Conservation (phyloP, 1,284 basidiomycete species). For the Ganoderma boninense region DNA sequence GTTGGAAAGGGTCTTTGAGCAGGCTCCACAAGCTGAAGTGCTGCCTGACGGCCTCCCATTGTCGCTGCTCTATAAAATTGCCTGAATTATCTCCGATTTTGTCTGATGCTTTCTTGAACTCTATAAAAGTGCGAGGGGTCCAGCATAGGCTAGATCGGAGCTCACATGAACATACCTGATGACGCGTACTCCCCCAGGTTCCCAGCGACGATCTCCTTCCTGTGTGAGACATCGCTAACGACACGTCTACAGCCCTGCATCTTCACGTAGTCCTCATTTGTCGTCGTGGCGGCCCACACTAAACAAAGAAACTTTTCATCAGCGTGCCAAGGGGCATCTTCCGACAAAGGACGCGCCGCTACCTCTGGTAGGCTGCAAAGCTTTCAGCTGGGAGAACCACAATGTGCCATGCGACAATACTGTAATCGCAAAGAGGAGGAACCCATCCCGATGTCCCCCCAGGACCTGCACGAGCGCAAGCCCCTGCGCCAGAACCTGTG, state of each 20-base stretch:
- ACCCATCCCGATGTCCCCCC: constrained; percentile 67
- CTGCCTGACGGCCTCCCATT: neutral
- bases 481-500: constrained; percentile 67
- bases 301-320: neutral
- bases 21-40: neutral
- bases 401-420: constrained; percentile 43
- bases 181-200: constrained; percentile 60
- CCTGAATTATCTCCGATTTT: neutral
- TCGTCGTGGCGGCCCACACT: constrained; percentile 82
- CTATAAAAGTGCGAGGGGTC: neutral
- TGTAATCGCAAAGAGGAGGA: constrained; percentile 63
- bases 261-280: constrained; percentile 64
- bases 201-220: constrained; percentile 79
- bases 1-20: neutral
- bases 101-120: constrained; percentile 7
- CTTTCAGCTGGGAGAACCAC: constrained; percentile 28
- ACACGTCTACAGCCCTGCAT: constrained; percentile 71
- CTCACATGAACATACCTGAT: neutral
- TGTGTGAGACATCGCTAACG: constrained; percentile 58
- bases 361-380: constrained; percentile 20
- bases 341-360: neutral
- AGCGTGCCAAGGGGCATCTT: neutral
- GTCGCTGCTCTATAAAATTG: constrained; percentile 1
- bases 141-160: neutral
- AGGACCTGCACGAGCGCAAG: constrained; percentile 67